phyloP scores from a whole-genome alignment of 1,139 yeast species.

The Geotrichum fermentans region DNA sequence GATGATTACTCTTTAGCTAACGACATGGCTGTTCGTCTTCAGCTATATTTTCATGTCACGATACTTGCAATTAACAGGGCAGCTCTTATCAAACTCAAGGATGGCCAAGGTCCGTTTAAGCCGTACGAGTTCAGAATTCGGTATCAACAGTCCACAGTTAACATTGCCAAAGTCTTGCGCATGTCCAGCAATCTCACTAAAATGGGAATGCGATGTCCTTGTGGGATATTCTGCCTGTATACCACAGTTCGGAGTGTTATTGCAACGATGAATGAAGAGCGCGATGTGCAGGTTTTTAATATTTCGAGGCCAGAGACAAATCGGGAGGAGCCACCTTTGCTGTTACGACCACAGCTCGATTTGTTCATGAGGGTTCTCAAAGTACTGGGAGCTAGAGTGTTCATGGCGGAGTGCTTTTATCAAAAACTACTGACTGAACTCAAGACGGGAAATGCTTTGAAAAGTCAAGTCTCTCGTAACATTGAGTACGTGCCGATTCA shows the following conservation, averaged over 20 bases:
- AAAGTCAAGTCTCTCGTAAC: too few species aligned
- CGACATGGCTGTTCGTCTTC: constrained; percentile 20
- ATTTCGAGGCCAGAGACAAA: not conserved
- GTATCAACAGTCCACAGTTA: constrained; percentile 26
- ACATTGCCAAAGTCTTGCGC: constrained; percentile 25
- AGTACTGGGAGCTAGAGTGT: constrained; percentile 21
- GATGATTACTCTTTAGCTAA: not conserved
- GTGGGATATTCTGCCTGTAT: constrained; percentile 26
- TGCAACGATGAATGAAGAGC: constrained; percentile 23
- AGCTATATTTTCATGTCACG: constrained; percentile 25
- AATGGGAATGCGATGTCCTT: constrained; percentile 22
- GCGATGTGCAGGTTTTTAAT: constrained; percentile 8
- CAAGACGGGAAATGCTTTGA: too few species aligned
- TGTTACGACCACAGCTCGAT: constrained; percentile 24
- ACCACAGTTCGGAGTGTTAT: constrained; percentile 29
- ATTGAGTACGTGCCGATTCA: too few species aligned
- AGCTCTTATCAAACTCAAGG: constrained; percentile 13
- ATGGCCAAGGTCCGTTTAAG: constrained; percentile 19
- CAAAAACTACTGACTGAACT: constrained; percentile 15
- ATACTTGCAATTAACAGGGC: constrained; percentile 26
- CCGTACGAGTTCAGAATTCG: constrained; percentile 22
- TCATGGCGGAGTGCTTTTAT: constrained; percentile 26
- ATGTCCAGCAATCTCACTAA: constrained; percentile 23
- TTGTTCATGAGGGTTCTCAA: constrained; percentile 27
- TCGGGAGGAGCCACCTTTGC: constrained; percentile 4